phyloP scores from a whole-genome alignment of 257 asterid species.

The Leonotis leonurus region DNA sequence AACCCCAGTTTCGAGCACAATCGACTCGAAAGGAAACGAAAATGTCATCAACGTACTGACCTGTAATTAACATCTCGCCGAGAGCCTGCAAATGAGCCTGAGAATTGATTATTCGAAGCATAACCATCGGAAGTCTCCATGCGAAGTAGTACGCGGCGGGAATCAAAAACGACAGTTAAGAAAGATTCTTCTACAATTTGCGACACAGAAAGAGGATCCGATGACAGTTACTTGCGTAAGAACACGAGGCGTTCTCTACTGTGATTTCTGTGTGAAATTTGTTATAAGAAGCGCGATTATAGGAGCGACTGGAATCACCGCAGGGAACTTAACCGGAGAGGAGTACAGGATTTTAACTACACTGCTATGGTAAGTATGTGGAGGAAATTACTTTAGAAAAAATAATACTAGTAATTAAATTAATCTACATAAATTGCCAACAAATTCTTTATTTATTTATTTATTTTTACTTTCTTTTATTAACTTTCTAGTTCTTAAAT shows the following conservation, averaged over 20 bases:
- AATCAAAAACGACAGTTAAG: conserved; percentile 2
- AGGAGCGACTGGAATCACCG: not conserved
- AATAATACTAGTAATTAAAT: too few species aligned
- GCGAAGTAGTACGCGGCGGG: not conserved
- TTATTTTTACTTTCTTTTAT: too few species aligned
- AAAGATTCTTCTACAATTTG: conserved; percentile 17
- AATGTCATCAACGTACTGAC: conserved; percentile 13
- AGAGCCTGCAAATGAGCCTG: conserved; percentile 36
- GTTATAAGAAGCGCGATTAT: not conserved
- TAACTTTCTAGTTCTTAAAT: too few species aligned
- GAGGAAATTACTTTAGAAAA: too few species aligned
- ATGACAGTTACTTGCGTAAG: conserved; percentile 16
- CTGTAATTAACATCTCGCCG: conserved; percentile 55
- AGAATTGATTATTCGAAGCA: conserved; percentile 20
- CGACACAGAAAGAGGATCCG: conserved; percentile 12
- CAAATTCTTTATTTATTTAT: too few species aligned
- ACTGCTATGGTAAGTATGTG: too few species aligned
- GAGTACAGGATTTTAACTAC: conserved; percentile 3
- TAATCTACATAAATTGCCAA: too few species aligned
- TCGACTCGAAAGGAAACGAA: not conserved
- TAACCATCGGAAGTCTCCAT: conserved; percentile 37
- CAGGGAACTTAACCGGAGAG: conserved; percentile 24
- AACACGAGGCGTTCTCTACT: conserved; percentile 25
- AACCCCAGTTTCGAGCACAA: not conserved
- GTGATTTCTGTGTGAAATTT: not conserved